phyloP scores from a whole-genome alignment of 2,329 filamentous ascomycete genomes.

The Sordariomycetes sp. region DNA sequence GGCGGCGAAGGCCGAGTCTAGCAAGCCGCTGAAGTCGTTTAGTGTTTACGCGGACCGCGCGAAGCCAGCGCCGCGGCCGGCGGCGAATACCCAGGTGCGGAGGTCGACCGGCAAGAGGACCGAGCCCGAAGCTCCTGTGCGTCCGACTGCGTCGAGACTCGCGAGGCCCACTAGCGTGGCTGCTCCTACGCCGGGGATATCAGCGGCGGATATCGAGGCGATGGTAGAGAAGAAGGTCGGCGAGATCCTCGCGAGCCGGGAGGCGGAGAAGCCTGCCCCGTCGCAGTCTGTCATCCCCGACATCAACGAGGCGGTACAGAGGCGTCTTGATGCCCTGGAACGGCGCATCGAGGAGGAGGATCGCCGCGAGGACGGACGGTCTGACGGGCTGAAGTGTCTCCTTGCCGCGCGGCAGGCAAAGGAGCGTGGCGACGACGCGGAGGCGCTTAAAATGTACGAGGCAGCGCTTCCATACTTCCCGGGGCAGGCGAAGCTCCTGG shows the following conservation, averaged over 20 bases:
- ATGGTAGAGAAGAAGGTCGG: conserved; percentile 86
- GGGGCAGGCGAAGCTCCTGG: conserved; percentile 61
- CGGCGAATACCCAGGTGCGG: conserved; percentile 20
- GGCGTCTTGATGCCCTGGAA: conserved; percentile 72
- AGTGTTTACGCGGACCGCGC: conserved; percentile 70
- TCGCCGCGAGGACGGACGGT: conserved; percentile 55
- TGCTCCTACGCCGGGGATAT: conserved; percentile 32
- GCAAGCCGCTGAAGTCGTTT: conserved; percentile 72
- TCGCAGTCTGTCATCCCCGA: conserved; percentile 17
- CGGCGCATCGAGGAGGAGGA: conserved; percentile 58
- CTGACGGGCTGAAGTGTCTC: conserved; percentile 72
- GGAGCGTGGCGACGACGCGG: conserved; percentile 64
- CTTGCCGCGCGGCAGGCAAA: conserved; percentile 90
- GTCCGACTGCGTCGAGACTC: conserved; percentile 26
- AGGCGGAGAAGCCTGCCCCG: conserved; percentile 37
- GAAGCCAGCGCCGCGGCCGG: conserved; percentile 26
- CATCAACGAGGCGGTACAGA: conserved; percentile 67
- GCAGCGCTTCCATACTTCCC: conserved; percentile 77
- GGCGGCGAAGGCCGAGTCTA: conserved; percentile 29
- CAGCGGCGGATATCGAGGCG: conserved; percentile 69
- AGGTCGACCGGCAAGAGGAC: conserved; percentile 26
- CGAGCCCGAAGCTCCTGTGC: conserved; percentile 18
- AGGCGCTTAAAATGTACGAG: conserved; percentile 76
- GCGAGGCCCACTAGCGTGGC: conserved; percentile 17
- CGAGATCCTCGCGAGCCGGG: conserved; percentile 73